Evolutionary conservation across 495 filamentous ascomycete genomes (phyloP).

Genomic region (Penicillium lividum): DNA sequence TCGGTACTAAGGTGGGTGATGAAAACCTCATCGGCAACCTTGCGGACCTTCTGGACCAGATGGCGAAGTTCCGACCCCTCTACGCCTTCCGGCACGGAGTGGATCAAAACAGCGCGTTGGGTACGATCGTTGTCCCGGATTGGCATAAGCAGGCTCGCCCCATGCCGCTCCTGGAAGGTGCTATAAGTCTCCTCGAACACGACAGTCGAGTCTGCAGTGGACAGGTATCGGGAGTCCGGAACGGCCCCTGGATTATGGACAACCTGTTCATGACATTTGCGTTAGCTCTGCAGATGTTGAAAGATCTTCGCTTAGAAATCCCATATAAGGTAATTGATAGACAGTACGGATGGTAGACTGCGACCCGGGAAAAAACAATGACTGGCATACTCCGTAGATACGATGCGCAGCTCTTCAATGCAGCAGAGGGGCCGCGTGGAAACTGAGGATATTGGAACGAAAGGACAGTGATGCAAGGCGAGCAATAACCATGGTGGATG

Average conservation of each 20-base stretch:
- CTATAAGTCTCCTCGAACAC: constrained; percentile 49
- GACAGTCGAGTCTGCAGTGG: constrained; percentile 45
- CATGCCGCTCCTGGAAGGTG: constrained; percentile 40
- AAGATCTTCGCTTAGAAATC: constrained; percentile 21
- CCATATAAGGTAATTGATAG: constrained; percentile 9
- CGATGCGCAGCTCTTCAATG: background rate
- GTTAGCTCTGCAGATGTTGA: constrained; percentile 14
- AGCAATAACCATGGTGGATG: constrained; percentile 4
- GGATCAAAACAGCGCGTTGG: constrained; percentile 43
- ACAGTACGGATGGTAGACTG: background rate
- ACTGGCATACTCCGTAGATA: background rate
- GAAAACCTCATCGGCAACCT: constrained; percentile 43
- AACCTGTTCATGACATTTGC: constrained; percentile 30
- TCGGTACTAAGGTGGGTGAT: constrained; percentile 44
- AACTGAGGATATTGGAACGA: background rate
- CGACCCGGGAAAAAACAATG: background rate
- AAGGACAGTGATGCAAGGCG: constrained; percentile 7
- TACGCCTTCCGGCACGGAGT: constrained; percentile 41
- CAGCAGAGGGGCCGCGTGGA: background rate
- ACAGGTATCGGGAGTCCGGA: constrained; percentile 46
- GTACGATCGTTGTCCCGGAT: constrained; percentile 38
- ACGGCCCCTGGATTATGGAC: constrained; percentile 51
- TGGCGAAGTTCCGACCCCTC: constrained; percentile 32
- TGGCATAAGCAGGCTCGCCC: constrained; percentile 33
- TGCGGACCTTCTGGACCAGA: constrained; percentile 39